A percentile compares a stretch with the other conserved stretches of the same genome.
These are phyloP conservation scores for Boletus rubescentipes DNA, from an alignment of 768 basidiomycete species.

Conservation along the genomic window DNA sequence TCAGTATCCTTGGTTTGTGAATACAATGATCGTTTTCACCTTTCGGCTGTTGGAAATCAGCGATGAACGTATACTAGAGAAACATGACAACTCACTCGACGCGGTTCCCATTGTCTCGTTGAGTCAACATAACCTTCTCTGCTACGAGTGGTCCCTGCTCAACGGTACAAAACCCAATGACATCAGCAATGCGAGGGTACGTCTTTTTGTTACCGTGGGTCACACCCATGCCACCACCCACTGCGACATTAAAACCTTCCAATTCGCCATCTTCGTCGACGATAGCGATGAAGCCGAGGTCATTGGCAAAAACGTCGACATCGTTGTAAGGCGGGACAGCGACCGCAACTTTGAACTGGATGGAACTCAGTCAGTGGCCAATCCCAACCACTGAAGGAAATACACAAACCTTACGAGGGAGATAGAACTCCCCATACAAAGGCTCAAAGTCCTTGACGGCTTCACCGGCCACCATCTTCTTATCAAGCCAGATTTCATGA, in stretches of 20 bases:
- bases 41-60: constrained; percentile 48
- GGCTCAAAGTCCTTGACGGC: constrained; percentile 95
- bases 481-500: constrained; percentile 99
- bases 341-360: constrained; percentile 94
- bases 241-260: constrained; percentile 88
- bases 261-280: constrained; percentile 73
- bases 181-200: constrained; percentile 83
- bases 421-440: constrained; percentile 95
- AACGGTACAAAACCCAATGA: constrained; percentile 90
- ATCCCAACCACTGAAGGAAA: neutral
- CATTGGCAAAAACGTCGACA: constrained; percentile 93
- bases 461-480: constrained; percentile 93
- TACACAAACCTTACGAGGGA: constrained; percentile 81
- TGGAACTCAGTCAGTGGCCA: neutral
- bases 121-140: constrained; percentile 90
- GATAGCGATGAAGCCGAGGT: constrained; percentile 96
- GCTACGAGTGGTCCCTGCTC: constrained; percentile 86
- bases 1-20: constrained; percentile 9
- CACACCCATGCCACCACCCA: constrained; percentile 99
- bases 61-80: neutral
- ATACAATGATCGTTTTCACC: constrained; percentile 30
- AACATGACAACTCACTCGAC: constrained; percentile 61
- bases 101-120: constrained; percentile 95
- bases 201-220: constrained; percentile 99
- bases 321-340: constrained; percentile 97